Conservation (phyloP, 129 eudicot species). For the Sambucus nigra region DNA sequence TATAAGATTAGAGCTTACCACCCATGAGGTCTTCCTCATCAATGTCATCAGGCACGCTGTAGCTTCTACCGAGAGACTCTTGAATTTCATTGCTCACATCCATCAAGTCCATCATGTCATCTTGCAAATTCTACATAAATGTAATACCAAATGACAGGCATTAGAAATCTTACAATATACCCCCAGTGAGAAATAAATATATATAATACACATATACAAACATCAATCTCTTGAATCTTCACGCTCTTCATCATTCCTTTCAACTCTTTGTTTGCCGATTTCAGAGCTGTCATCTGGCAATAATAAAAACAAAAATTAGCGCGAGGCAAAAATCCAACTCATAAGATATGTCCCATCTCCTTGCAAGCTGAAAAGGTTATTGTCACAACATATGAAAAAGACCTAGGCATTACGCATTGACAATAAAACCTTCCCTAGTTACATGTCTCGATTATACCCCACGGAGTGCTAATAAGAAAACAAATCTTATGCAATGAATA, state of each 20-base stretch:
- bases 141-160: not conserved
- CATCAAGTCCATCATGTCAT: slow-evolving; percentile 98
- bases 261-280: slow-evolving; percentile 89
- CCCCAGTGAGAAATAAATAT: not conserved
- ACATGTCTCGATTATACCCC: slow-evolving; percentile 62
- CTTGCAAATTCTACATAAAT: slow-evolving; percentile 71
- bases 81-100: slow-evolving; percentile 93
- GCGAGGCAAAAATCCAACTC: slow-evolving; percentile 1
- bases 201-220: slow-evolving; percentile 20
- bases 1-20: slow-evolving; percentile 36
- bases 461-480: slow-evolving; percentile 53
- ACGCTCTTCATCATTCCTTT: slow-evolving; percentile 99
- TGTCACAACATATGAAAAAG: slow-evolving; percentile 3
- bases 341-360: slow-evolving; percentile 10
- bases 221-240: slow-evolving; percentile 95
- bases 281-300: slow-evolving; percentile 88
- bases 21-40: slow-evolving; percentile 99
- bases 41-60: slow-evolving; percentile 89
- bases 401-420: slow-evolving; percentile 5
- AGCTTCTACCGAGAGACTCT: slow-evolving; percentile 95
- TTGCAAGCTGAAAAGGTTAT: not conserved
- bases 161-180: slow-evolving; percentile 1
- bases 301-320: slow-evolving; percentile 5
- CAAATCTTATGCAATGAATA: slow-evolving; percentile 25
- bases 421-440: slow-evolving; percentile 9